Percentiles rank a stretch among this genome's conserved stretches.
phyloP scores from a whole-genome alignment of 1,284 basidiomycete species.

The Heterobasidion occidentale region DNA sequence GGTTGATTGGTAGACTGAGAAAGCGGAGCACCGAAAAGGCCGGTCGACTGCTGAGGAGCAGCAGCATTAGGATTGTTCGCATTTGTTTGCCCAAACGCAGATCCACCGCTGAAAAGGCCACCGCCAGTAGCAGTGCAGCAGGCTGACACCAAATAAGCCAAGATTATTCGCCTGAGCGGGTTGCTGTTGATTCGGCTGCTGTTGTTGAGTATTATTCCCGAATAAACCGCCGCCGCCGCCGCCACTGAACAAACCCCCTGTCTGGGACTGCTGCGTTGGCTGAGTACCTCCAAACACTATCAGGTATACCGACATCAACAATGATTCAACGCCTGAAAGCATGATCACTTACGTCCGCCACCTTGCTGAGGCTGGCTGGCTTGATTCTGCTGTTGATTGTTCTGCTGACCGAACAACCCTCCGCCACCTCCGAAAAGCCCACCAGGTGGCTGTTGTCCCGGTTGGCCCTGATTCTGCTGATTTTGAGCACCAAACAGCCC shows the following conservation, averaged over 20 bases:
- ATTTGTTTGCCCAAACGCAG: conserved; percentile 29
- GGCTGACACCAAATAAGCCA: conserved; percentile 25
- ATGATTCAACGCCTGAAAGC: neutral
- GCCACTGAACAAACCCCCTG: conserved; percentile 13
- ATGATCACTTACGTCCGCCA: conserved; percentile 10
- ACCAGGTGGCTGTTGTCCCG: conserved; percentile 21
- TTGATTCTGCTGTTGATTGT: conserved; percentile 18
- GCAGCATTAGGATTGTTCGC: conserved; percentile 17
- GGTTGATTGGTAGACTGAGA: conserved; percentile 28
- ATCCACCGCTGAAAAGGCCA: conserved; percentile 33
- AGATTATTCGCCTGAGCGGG: conserved; percentile 17
- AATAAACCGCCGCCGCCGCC: conserved; percentile 10
- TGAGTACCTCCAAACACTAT: conserved; percentile 22
- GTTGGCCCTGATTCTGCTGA: conserved; percentile 20
- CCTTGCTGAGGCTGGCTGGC: conserved; percentile 2
- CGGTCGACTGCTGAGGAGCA: conserved; percentile 16
- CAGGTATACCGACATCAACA: neutral
- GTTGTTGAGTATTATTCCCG: conserved; percentile 17
- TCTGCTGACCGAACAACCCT: conserved; percentile 38
- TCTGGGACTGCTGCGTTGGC: conserved; percentile 17
- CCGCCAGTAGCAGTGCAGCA: conserved; percentile 21
- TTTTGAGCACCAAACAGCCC: conserved; percentile 26
- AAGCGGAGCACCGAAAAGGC: conserved; percentile 34
- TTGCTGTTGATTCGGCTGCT: conserved; percentile 25
- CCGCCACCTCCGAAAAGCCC: conserved; percentile 28